These are phyloP conservation scores for Isatis lusitanica DNA, from an alignment of 441 rosid species.

Conservation along the genomic window DNA sequence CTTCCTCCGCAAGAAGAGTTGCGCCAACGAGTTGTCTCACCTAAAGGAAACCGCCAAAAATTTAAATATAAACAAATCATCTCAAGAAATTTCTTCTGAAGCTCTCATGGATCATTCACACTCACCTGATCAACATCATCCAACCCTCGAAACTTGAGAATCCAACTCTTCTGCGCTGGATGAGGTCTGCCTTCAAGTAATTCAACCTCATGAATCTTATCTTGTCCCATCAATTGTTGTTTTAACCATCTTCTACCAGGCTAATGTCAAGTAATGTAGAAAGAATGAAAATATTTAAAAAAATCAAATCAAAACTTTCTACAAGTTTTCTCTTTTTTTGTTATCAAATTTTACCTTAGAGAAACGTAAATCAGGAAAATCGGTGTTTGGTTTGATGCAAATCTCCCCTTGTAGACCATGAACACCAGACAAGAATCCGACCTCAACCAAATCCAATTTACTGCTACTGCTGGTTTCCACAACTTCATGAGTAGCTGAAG, in stretches of 20 bases:
- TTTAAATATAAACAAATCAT: neutral
- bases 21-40: conserved; percentile 86
- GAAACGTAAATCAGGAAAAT: conserved; percentile 83
- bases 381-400: conserved; percentile 74
- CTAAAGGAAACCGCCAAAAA: conserved; percentile 40
- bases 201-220: conserved; percentile 65
- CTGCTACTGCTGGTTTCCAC: conserved; percentile 42
- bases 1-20: conserved; percentile 72
- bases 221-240: conserved; percentile 61
- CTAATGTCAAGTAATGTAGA: conserved; percentile 36
- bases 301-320: neutral
- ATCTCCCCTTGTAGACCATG: conserved; percentile 88
- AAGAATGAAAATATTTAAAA: neutral
- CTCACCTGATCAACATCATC: conserved; percentile 69
- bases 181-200: conserved; percentile 80
- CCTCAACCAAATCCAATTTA: conserved; percentile 57
- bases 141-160: conserved; percentile 70
- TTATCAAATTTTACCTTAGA: conserved; percentile 44
- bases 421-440: conserved; percentile 72
- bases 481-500: conserved; percentile 52
- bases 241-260: conserved; percentile 91
- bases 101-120: neutral
- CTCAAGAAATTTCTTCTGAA: neutral
- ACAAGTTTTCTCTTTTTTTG: neutral
- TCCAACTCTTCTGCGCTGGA: conserved; percentile 78